Percentiles rank a stretch among this genome's conserved stretches.
These are phyloP conservation scores for Naematelia aurantialba DNA, from an alignment of 768 basidiomycete species.

Conservation along the genomic window DNA sequence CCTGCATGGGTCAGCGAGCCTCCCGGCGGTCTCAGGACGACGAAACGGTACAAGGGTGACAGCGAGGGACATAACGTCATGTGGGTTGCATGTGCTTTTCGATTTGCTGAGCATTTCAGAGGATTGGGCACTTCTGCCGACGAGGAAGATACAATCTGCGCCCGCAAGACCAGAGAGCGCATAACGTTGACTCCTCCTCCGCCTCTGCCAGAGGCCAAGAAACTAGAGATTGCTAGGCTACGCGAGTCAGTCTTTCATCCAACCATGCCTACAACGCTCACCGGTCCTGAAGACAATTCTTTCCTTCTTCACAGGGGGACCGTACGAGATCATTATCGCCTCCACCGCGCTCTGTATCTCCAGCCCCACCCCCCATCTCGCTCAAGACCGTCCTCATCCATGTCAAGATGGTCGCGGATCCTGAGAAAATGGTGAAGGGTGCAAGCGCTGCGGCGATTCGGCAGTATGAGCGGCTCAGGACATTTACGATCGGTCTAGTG, in stretches of 20 bases:
- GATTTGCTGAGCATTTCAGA: background rate
- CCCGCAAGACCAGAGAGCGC: background rate
- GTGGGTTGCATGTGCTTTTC: background rate
- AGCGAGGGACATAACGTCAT: background rate
- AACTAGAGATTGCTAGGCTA: background rate
- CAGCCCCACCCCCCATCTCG: background rate
- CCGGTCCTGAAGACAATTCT: background rate
- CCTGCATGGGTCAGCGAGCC: background rate
- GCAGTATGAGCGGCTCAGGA: slow-evolving; percentile 13
- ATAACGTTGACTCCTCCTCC: background rate
- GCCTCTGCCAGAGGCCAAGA: background rate
- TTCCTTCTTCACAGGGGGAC: background rate
- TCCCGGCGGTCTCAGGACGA: background rate
- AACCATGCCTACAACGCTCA: background rate
- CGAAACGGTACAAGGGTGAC: background rate
- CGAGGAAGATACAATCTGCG: background rate
- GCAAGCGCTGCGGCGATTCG: slow-evolving; percentile 17
- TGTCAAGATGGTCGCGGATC: slow-evolving; percentile 27
- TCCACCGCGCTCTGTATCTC: background rate
- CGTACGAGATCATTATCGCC: background rate
- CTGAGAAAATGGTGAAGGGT: slow-evolving; percentile 6
- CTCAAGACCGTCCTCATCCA: slow-evolving; percentile 13
- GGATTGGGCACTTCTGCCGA: background rate
- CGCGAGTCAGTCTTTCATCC: slow-evolving; percentile 5
- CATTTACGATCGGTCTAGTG: slow-evolving; percentile 15